Evolutionary conservation across 352 stramenopile genomes (phyloP).

Genomic region (Pythium aquatile): DNA sequence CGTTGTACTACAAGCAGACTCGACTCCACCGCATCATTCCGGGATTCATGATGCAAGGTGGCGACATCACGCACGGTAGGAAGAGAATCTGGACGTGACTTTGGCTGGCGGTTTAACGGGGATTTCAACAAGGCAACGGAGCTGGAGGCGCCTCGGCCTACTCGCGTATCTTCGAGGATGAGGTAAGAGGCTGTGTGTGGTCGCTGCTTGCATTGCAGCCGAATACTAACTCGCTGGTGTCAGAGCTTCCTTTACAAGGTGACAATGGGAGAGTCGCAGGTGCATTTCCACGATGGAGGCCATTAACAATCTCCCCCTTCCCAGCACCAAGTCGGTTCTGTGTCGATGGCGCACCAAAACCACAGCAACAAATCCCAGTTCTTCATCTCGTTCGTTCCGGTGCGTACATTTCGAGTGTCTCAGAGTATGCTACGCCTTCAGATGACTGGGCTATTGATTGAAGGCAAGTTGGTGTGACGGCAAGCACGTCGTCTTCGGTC

Average conservation of each 20-base stretch:
- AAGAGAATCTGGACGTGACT: not conserved
- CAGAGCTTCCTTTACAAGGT: constrained; percentile 90
- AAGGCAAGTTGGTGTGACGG: constrained; percentile 91
- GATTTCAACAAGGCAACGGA: constrained; percentile 66
- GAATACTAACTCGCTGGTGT: not conserved
- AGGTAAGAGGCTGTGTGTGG: constrained; percentile 43
- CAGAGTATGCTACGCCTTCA: not conserved
- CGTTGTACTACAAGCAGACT: constrained; percentile 92
- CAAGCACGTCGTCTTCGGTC: constrained; percentile 99
- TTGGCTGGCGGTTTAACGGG: not conserved
- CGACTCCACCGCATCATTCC: constrained; percentile 98
- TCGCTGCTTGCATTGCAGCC: too few relatives aligned
- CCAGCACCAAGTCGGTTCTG: constrained; percentile 88
- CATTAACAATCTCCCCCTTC: not conserved
- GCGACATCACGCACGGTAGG: constrained; percentile 89
- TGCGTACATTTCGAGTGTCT: constrained; percentile 18
- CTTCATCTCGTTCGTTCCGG: constrained; percentile 94
- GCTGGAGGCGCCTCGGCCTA: constrained; percentile 94
- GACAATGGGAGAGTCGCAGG: not conserved
- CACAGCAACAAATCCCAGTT: constrained; percentile 98
- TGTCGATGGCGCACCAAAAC: constrained; percentile 98
- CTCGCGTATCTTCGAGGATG: constrained; percentile 95
- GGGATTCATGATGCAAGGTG: constrained; percentile 98
- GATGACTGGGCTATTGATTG: not conserved
- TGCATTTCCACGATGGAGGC: not conserved